Base-by-base conservation (phyloP, 2,329 filamentous ascomycete genomes). In the Hymenoscyphus occultus region DNA sequence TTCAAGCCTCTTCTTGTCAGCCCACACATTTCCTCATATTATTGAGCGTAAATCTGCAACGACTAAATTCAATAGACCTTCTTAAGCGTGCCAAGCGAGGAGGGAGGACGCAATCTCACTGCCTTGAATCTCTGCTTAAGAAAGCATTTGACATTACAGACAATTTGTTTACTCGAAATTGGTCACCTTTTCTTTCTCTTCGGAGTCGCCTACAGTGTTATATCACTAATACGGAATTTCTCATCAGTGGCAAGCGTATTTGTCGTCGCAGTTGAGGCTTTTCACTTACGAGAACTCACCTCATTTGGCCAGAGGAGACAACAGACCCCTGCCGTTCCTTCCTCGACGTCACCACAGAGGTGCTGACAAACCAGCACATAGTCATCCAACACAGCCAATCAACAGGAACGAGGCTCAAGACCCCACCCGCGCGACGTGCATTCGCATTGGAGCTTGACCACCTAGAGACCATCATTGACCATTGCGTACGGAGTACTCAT, bases 151-250 rank as follows among this genome's bases (percentile, higher is more conserved):
- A 12, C 7, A 51, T 51, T 51, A 28, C 28, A 28, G 28, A 28
- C 28, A 3, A 19, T 22, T 51, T 22, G 22, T 22, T 19, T n/a
- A 16, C n/a, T 6, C 6, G 9, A 14, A 19, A 45, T 45, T 35
- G 35, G 35, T 35, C 5, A 35, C 42, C 42, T 45, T n/a, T 28
- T 28, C 28, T 28, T 28, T 45, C 2, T 19, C 42, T 51, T 51
- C n/a, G 45, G 45, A 51, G 45, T 51, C 45, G 45, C 45, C 45
- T 51, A 51, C 45, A 51, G 35, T n/a, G 42, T 19, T n/a, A n/a
- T 45, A 45, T 45, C 6, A 19, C 42, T 6, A 45, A 45, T 2
- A 7, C 16, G 3, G 7, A 28, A 51, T 51, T 51, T 12, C 3
- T 51, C 45, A 51, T 51, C 45, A 22, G 45, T 51, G 45, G 45